Base-by-base conservation (phyloP, 169 alveolate genomes). In the Cryptosporidium tyzzeri region DNA sequence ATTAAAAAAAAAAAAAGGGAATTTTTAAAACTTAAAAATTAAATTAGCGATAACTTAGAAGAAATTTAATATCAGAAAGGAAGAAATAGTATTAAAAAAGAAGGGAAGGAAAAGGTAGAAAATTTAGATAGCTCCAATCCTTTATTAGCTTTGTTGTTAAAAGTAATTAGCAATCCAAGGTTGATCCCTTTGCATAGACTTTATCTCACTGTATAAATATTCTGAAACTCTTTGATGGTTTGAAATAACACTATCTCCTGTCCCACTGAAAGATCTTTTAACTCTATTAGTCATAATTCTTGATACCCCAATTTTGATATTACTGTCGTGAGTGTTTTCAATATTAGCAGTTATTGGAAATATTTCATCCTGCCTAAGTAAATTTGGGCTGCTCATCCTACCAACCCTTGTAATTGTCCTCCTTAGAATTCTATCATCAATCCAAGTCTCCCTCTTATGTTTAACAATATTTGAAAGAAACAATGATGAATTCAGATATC, bases 341-440 rank as follows among this genome's bases (percentile, higher is more conserved):
- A 21, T n/a, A 26, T 55, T 55, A 23, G 67, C 67, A 2, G 37
- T 6, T 26, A 16, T 21, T 55, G 29, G 31, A 10, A 18, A 41
- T 41, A 9, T 55, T 55, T 10, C 26, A 16, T 0, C 67, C 18
- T 10, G 6, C 12, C 14, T 7, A 9, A 23, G 35, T 10, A 23
- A 1, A 26, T 21, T 48, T 10, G 67, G 67, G 37, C 23, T 9
- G 2, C 35, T 55, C 29, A 26, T 29, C 5, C 67, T 21, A 5
- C 67, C 67, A 55, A 7, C 67, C 23, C 18, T 23, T 21, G 2
- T 55, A n/a, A 23, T 51, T n/a, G 18, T 55, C 68, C 86, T 73
- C 23, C 68, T 73, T 59, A 73, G 37, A 26, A 73, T 73, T 16
- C 86, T 73, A 7, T 55, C 68, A 35, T 73, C 86, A 18, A 73